Evolutionary conservation across 441 rosid species (phyloP).

Genomic region (Pelargonium myrrhifolium): DNA sequence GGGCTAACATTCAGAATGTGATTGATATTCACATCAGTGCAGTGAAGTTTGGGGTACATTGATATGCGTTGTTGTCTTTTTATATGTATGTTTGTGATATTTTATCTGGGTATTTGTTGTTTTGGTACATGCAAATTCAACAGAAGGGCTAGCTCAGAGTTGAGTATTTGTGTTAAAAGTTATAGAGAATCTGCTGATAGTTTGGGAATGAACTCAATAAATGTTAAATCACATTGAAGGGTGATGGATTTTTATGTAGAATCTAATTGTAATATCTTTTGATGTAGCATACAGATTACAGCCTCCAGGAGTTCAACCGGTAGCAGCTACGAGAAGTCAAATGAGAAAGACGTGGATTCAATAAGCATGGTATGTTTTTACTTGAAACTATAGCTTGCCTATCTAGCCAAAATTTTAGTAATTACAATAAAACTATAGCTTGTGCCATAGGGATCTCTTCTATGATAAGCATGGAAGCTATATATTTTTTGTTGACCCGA

Average conservation of each 20-base stretch:
- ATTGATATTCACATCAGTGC: too few relatives aligned
- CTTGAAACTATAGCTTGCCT: background rate
- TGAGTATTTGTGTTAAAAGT: background rate
- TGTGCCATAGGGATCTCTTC: background rate
- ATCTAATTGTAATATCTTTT: too few relatives aligned
- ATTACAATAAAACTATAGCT: too few relatives aligned
- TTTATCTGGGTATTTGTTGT: too few relatives aligned
- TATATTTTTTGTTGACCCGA: too few relatives aligned
- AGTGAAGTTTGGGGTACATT: too few relatives aligned
- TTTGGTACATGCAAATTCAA: background rate
- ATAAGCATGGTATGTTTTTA: conserved; percentile 29
- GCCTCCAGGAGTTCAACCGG: conserved; percentile 14
- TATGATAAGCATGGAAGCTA: too few relatives aligned
- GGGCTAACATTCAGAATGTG: too few relatives aligned
- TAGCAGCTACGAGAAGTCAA: conserved; percentile 18
- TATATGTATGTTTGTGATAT: too few relatives aligned
- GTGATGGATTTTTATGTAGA: background rate
- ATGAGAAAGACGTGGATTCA: conserved; percentile 22
- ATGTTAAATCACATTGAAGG: background rate
- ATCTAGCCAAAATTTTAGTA: too few relatives aligned
- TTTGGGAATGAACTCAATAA: background rate
- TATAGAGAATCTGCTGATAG: background rate
- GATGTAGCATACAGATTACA: too few relatives aligned
- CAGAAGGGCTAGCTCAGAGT: background rate
- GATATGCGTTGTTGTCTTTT: too few relatives aligned